Evolutionary conservation across 2,329 filamentous ascomycete genomes (phyloP).

Genomic region (Lasiodiplodia sp.): DNA sequence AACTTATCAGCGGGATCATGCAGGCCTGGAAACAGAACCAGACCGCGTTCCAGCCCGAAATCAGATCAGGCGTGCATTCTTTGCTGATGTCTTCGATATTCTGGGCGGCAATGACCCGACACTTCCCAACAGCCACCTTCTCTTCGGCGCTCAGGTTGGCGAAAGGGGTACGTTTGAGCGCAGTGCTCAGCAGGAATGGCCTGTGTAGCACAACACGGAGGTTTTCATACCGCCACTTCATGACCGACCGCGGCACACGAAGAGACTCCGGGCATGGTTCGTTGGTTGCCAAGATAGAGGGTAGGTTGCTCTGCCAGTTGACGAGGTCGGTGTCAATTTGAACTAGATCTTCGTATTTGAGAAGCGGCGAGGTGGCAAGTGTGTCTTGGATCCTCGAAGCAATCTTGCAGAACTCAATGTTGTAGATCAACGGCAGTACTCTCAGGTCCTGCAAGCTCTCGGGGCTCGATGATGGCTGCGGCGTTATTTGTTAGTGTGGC

Average conservation of each 20-base stretch:
- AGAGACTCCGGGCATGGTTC: constrained; percentile 76
- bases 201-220: constrained; percentile 78
- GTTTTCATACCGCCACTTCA: constrained; percentile 85
- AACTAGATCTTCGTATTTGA: constrained; percentile 71
- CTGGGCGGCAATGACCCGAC: constrained; percentile 72
- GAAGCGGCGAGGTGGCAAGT: constrained; percentile 72
- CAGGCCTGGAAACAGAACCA: constrained; percentile 84
- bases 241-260: constrained; percentile 73
- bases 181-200: constrained; percentile 72
- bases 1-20: constrained; percentile 78
- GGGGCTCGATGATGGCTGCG: constrained; percentile 45
- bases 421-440: constrained; percentile 75
- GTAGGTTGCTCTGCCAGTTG: constrained; percentile 75
- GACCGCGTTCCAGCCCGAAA: constrained; percentile 81
- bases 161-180: constrained; percentile 61
- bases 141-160: constrained; percentile 67
- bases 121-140: constrained; percentile 71
- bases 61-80: constrained; percentile 75
- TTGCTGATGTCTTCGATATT: constrained; percentile 76
- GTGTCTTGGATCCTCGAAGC: constrained; percentile 79
- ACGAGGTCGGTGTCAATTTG: constrained; percentile 72
- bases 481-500: constrained; percentile 31
- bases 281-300: constrained; percentile 54
- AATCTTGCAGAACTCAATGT: constrained; percentile 81
- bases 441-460: constrained; percentile 61